Evolutionary conservation across 208 protist species (phyloP).

Genomic region (Trypanosoma caninum): DNA sequence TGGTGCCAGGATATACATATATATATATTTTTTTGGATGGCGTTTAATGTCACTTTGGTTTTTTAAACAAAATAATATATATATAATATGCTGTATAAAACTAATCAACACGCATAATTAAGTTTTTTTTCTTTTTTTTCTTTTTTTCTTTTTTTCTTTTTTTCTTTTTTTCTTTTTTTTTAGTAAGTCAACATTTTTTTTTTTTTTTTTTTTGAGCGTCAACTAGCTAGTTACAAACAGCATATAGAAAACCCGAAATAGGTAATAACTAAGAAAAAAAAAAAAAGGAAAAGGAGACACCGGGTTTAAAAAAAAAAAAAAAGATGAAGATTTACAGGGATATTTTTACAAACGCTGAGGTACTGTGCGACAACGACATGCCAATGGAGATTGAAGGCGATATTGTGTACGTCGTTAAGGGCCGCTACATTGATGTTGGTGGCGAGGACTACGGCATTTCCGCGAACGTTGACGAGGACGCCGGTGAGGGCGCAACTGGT

Average conservation of each 20-base stretch:
- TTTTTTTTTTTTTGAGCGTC: not conserved
- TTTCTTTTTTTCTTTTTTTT: conserved; percentile 3
- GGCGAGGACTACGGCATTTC: conserved; percentile 91
- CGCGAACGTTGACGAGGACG: conserved; percentile 89
- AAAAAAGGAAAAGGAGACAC: not conserved
- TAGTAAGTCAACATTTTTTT: not conserved
- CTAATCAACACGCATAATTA: too few relatives aligned
- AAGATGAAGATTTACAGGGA: conserved; percentile 90
- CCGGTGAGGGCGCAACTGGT: conserved; percentile 76
- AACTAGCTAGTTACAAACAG: not conserved
- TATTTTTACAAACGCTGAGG: conserved; percentile 85
- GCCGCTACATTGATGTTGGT: conserved; percentile 85
- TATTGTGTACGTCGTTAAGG: conserved; percentile 78
- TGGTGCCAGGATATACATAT: too few relatives aligned
- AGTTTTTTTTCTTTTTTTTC: too few relatives aligned
- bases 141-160: not conserved
- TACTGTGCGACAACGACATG: conserved; percentile 89
- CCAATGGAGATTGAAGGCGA: conserved; percentile 74
- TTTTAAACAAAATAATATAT: too few relatives aligned
- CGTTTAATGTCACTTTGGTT: too few relatives aligned
- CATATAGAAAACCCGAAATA: too few relatives aligned
- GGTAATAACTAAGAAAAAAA: not conserved
- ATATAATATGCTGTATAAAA: too few relatives aligned
- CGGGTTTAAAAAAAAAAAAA: not conserved
- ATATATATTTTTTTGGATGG: too few relatives aligned